A percentile compares a stretch with the other conserved stretches of the same genome.
phyloP scores from a whole-genome alignment of 2,329 filamentous ascomycete species.

The Colletotrichum eleusines region DNA sequence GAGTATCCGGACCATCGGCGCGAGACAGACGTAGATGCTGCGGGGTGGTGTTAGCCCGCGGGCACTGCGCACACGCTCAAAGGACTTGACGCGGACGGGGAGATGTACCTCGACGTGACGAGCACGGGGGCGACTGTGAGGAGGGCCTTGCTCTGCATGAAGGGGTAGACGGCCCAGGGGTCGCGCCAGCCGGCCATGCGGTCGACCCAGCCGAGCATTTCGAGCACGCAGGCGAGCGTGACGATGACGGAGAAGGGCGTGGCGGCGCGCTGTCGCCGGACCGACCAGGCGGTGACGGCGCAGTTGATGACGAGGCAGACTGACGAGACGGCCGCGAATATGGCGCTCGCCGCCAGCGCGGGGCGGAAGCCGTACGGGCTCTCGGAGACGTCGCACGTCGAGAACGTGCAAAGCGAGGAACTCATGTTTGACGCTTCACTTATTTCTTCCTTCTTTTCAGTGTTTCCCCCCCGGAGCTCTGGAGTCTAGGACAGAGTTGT shows the following conservation, averaged over 20 bases:
- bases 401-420: conserved; percentile 39
- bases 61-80: background rate
- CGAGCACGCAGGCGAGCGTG: conserved; percentile 45
- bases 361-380: conserved; percentile 47
- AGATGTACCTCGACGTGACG: conserved; percentile 46
- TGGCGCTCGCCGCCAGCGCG: conserved; percentile 24
- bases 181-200: conserved; percentile 44
- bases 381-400: conserved; percentile 42
- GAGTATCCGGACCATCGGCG: conserved; percentile 45
- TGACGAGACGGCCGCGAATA: conserved; percentile 45
- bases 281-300: conserved; percentile 40
- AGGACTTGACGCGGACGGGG: fast-evolving
- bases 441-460: background rate
- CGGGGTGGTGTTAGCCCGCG: background rate
- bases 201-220: conserved; percentile 45
- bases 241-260: conserved; percentile 44
- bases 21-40: conserved; percentile 48
- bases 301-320: conserved; percentile 42
- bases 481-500: background rate
- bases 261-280: conserved; percentile 6
- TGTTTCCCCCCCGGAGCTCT: background rate
- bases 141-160: conserved; percentile 44
- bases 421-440: background rate
- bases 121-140: conserved; percentile 48
- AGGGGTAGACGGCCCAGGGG: conserved; percentile 45